These are phyloP conservation scores for Pichia pseudocactophila DNA, from an alignment of 805 yeast genomes.

Conservation along the genomic window DNA sequence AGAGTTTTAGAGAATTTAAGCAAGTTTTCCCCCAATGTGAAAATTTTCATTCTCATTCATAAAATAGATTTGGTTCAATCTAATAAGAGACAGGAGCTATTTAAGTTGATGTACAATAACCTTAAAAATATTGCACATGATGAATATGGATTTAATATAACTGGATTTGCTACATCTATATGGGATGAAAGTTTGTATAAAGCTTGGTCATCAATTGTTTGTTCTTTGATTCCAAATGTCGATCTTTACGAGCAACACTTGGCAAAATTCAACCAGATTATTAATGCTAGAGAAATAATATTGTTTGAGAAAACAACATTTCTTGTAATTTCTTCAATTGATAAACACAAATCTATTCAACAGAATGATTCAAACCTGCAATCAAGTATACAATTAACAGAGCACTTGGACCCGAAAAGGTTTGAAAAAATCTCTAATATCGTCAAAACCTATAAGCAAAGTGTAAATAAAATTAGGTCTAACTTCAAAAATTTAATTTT, in stretches of 20 bases:
- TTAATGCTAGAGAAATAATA: conserved; percentile 84
- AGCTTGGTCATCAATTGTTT: conserved; percentile 96
- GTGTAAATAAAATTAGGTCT: conserved; percentile 78
- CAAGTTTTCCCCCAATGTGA: conserved; percentile 82
- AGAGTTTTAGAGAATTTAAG: conserved; percentile 74
- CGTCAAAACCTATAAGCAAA: conserved; percentile 89
- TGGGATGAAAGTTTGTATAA: conserved; percentile 96
- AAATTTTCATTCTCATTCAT: conserved; percentile 83
- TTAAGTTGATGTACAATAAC: conserved; percentile 75
- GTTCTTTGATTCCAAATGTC: conserved; percentile 91
- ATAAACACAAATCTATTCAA: conserved; percentile 19
- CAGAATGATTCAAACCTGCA: conserved; percentile 2
- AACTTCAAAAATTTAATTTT: conserved; percentile 72
- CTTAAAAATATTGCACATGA: conserved; percentile 59
- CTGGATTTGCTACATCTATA: conserved; percentile 90
- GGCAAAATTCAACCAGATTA: conserved; percentile 57
- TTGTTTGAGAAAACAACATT: conserved; percentile 91
- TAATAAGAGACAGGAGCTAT: conserved; percentile 77
- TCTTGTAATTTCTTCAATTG: conserved; percentile 60
- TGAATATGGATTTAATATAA: conserved; percentile 53
- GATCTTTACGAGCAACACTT: conserved; percentile 67
- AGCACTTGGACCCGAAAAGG: conserved; percentile 71
- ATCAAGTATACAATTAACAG: conserved; percentile 1
- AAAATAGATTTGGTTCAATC: conserved; percentile 93
- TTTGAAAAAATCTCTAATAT: conserved; percentile 91